Percentiles rank a stretch among this genome's conserved stretches.
These are phyloP conservation scores for Spergularia azorica DNA, from an alignment of 179 eudicot genomes.

Conservation along the genomic window DNA sequence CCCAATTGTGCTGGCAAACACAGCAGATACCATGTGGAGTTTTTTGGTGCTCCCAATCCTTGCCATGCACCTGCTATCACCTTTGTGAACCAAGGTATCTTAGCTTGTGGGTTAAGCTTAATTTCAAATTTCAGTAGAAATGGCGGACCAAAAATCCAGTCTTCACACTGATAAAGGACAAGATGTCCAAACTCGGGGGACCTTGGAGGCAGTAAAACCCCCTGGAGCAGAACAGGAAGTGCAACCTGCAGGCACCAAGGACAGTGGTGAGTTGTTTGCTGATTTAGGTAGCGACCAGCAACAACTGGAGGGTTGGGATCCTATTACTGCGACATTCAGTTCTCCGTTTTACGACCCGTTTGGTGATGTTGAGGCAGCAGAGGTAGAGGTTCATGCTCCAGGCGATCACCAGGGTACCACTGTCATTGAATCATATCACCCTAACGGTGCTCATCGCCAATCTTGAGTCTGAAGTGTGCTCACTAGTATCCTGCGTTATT, in stretches of 20 bases:
- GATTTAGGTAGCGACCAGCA: not conserved
- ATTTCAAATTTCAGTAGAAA: not conserved
- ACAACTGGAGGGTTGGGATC: conserved; percentile 6
- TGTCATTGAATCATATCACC: conserved; percentile 23
- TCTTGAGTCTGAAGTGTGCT: not conserved
- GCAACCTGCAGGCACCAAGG: conserved; percentile 1
- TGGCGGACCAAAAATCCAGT: not conserved
- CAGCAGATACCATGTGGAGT: not conserved
- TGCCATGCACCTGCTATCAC: not conserved
- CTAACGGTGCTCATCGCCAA: conserved; percentile 20
- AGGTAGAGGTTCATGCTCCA: not conserved
- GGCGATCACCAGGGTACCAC: conserved; percentile 11
- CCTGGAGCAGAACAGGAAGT: not conserved
- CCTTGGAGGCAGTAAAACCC: not conserved
- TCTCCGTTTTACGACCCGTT: conserved; percentile 32
- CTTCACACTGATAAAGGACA: not conserved
- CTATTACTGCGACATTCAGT: conserved; percentile 7
- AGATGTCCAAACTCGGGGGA: not conserved
- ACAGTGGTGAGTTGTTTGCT: not conserved
- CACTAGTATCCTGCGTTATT: not conserved
- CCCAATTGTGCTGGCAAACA: no score
- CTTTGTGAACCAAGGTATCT: not conserved
- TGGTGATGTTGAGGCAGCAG: not conserved
- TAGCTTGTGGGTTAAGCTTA: not conserved
- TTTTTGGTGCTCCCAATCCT: no score